Conservation (phyloP, 2,329 filamentous ascomycete species). For the Arthrinium phaeospermum region DNA sequence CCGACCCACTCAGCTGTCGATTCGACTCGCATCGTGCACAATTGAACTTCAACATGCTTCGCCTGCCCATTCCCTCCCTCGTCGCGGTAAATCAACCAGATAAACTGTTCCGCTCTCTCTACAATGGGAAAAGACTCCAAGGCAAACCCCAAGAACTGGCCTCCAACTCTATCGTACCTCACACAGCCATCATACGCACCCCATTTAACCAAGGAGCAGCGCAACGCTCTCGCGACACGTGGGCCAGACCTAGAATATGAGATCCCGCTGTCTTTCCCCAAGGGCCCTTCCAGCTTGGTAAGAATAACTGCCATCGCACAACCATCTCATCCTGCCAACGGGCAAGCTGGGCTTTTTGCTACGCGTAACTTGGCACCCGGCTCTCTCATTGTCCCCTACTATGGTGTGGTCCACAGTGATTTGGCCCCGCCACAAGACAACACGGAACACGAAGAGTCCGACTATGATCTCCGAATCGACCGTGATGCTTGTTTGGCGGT, state of each 20-base stretch:
- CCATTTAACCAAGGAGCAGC: conserved; percentile 49
- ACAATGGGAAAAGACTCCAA: conserved; percentile 35
- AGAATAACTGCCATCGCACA: conserved; percentile 59
- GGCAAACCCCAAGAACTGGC: conserved; percentile 63
- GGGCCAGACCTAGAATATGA: conserved; percentile 34
- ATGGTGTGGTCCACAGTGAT: conserved; percentile 61
- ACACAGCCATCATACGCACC: conserved; percentile 54
- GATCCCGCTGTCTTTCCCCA: conserved; percentile 43
- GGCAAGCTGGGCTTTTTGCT: conserved; percentile 67
- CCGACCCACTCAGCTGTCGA: neutral
- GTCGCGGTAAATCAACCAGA: neutral
- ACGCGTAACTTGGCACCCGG: conserved; percentile 58
- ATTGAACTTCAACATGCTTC: too few relatives aligned
- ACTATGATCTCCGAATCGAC: conserved; percentile 71
- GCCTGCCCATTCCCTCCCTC: too few relatives aligned
- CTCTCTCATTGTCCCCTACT: conserved; percentile 64
- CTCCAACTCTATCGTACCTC: conserved; percentile 57
- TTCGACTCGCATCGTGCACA: neutral
- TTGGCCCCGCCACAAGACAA: conserved; percentile 36
- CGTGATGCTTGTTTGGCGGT: conserved; percentile 62
- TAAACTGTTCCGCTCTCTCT: neutral
- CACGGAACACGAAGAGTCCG: conserved; percentile 48
- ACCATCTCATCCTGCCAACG: conserved; percentile 60
- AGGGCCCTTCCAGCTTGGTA: conserved; percentile 53
- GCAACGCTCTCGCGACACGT: conserved; percentile 43